Base-by-base conservation (phyloP, 495 filamentous ascomycete genomes). In the Glarea lozoyensis region DNA sequence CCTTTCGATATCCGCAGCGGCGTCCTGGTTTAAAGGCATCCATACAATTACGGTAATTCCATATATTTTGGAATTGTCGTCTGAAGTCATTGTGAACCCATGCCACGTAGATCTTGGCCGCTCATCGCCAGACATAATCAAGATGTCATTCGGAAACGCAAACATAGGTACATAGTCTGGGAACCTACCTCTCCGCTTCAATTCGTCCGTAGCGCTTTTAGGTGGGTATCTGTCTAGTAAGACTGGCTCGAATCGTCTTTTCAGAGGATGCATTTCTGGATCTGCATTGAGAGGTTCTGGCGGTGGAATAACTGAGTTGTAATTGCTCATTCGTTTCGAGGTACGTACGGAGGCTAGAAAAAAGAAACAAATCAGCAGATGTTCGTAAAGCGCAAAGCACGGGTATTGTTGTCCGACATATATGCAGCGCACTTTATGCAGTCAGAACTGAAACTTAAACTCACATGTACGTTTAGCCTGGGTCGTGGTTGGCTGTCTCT, bases 141-240 rank as follows among this genome's bases (percentile, higher is more conserved):
- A 86, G 53, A 98, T 86, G 62, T 98, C 92, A 60, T 98, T 95
- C 20, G 92, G 92, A 55, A 97, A 98, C 16, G 92, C 88, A 55
- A 97, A 98, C 92, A 98, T 97, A 19, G 92, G 92, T 27, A 98
- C 86, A 53, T 95, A 97, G 56, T 98, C 90, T 2, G 92, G 92
- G 58, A 98, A 96, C 40, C 77, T 78, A 32, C 86, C 88, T 54
- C 92, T 79, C 56, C 83, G 75, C 56, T 84, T 79, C 43, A 78
- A 52, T 49, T 94, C 86, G 19, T 95, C 90, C 15, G 65, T 67
- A 65, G 88, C 82, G 49, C 75, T 73, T 57, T 85, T 84, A 27
- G 86, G 79, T 16, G 92, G 92, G 54, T 98, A 97, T 58, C 90
- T 73, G 58, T 98, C 92, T 20, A 98, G 75, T 13, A 98, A 65